Conservation (phyloP, 257 asterid genomes). For the Solanum chiquidenum region DNA sequence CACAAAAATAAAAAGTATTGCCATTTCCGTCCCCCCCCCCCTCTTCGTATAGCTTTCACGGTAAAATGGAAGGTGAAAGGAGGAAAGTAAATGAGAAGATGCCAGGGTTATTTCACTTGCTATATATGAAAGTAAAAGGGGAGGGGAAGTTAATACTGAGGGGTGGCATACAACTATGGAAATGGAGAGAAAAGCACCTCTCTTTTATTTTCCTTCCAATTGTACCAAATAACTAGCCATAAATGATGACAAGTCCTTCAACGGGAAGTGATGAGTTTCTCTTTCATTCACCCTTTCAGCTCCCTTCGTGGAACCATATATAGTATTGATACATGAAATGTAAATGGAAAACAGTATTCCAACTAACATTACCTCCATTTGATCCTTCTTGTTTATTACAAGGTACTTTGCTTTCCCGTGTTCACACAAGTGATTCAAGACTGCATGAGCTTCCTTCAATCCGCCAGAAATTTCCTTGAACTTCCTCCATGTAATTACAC, state of each 20-base stretch:
- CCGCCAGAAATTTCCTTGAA: constrained; percentile 58
- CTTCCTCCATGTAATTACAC: constrained; percentile 55
- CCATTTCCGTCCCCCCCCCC: background rate
- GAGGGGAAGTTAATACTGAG: background rate
- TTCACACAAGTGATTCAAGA: constrained; percentile 53
- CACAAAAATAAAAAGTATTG: background rate
- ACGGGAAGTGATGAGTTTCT: background rate
- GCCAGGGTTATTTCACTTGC: background rate
- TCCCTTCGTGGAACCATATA: background rate
- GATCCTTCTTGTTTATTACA: constrained; percentile 25
- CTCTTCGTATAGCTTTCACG: no score
- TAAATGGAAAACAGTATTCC: background rate
- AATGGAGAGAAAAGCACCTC: background rate
- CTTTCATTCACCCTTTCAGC: background rate
- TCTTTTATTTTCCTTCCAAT: background rate
- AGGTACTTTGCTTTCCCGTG: constrained; percentile 42
- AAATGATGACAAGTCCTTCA: background rate
- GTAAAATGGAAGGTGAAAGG: no score
- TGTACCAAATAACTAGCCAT: background rate
- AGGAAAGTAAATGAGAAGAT: no score
- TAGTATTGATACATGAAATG: background rate
- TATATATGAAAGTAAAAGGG: background rate
- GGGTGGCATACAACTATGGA: background rate
- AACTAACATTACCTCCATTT: constrained; percentile 37
- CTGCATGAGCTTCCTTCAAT: constrained; percentile 44